Conservation (phyloP, 1,139 yeast species). For the Blastobotrys capitulatus region DNA sequence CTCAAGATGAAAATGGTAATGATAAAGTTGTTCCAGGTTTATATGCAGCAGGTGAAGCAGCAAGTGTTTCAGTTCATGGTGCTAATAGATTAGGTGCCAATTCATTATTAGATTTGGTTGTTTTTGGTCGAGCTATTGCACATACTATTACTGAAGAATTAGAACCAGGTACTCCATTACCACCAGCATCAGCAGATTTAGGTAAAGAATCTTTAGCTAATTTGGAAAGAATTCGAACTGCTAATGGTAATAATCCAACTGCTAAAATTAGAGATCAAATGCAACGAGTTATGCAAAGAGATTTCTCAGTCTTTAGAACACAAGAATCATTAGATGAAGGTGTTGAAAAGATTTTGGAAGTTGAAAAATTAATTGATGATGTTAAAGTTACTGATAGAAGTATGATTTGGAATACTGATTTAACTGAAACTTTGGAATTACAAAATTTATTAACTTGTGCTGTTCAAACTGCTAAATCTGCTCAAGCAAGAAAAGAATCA, state of each 20-base stretch:
- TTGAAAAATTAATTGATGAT: constrained; percentile 67
- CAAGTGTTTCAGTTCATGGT: constrained; percentile 98
- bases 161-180: constrained; percentile 57
- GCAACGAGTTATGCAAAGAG: constrained; percentile 96
- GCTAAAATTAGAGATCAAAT: constrained; percentile 85
- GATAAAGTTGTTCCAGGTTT: constrained; percentile 92
- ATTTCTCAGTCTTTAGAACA: constrained; percentile 94
- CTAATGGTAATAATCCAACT: constrained; percentile 74
- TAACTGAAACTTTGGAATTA: constrained; percentile 92
- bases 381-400: constrained; percentile 92
- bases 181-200: constrained; percentile 14
- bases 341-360: constrained; percentile 69
- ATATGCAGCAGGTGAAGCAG: constrained; percentile 98
- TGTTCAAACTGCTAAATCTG: constrained; percentile 89
- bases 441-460: constrained; percentile 98
- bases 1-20: constrained; percentile 79
- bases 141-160: constrained; percentile 82
- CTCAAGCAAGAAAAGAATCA: constrained; percentile 93
- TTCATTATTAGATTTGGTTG: constrained; percentile 95
- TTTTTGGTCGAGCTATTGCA: constrained; percentile 97
- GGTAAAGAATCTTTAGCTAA: constrained; percentile 73
- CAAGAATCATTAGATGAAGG: constrained; percentile 91
- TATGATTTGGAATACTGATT: constrained; percentile 94
- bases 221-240: constrained; percentile 83
- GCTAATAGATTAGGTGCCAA: constrained; percentile 99